These are phyloP conservation scores for Sanchytrium tribonematis DNA, from an alignment of 371 early-diverging fungal species.

Conservation along the genomic window DNA sequence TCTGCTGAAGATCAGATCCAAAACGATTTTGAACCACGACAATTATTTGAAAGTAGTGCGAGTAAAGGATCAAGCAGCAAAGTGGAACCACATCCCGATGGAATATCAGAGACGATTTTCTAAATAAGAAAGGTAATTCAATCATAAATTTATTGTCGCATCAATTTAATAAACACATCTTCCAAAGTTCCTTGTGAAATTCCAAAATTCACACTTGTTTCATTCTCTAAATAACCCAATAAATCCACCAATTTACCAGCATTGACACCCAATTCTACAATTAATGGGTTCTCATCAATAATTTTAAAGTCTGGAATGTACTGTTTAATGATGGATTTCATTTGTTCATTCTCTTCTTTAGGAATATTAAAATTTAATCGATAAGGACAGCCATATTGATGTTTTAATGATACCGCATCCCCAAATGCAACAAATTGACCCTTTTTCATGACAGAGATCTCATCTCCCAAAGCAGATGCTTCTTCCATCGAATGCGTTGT, in stretches of 20 bases:
- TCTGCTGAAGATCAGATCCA: too few species aligned
- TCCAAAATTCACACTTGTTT: neutral
- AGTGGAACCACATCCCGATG: too few species aligned
- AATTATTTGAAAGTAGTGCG: too few species aligned
- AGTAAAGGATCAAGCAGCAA: too few species aligned
- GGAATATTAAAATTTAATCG: neutral
- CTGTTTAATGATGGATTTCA: neutral
- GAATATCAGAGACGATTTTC: too few species aligned
- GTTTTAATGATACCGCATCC: neutral
- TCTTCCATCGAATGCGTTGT: slow-evolving; percentile 19
- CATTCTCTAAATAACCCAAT: neutral
- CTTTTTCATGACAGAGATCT: slow-evolving; percentile 12
- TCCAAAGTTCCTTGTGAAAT: neutral
- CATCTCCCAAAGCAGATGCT: slow-evolving; percentile 13
- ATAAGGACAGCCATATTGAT: neutral
- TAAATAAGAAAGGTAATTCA: too few species aligned
- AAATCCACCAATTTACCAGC: too few species aligned
- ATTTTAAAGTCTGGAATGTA: neutral
- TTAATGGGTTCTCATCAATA: neutral
- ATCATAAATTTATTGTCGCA: neutral
- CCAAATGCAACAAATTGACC: slow-evolving; percentile 6
- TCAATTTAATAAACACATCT: neutral
- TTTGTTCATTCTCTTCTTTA: neutral
- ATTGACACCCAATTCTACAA: too few species aligned
- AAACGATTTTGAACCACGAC: too few species aligned